Conservation (phyloP, 352 stramenopile genomes). For the Ophiocytium majus region DNA sequence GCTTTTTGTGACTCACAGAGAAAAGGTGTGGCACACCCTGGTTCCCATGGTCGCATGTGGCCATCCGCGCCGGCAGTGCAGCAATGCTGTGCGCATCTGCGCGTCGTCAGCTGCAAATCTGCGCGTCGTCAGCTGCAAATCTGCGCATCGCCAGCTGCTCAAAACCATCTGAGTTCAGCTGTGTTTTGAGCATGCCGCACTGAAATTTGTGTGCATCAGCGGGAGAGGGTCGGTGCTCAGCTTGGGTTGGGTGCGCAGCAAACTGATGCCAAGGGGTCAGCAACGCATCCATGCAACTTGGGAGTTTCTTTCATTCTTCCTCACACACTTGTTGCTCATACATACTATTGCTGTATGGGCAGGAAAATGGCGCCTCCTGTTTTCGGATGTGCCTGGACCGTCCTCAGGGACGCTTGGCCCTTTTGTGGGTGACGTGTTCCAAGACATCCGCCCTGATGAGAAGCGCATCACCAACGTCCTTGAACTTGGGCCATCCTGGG, state of each 20-base stretch:
- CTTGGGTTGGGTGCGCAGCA: too few relatives aligned
- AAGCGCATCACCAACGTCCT: slow-evolving; percentile 47
- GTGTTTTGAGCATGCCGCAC: neutral
- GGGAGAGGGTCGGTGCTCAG: neutral
- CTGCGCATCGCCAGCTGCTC: neutral
- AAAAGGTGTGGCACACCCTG: too few relatives aligned
- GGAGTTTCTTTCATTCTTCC: neutral
- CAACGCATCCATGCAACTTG: neutral
- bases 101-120: neutral
- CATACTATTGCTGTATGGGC: slow-evolving; percentile 5
- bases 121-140: neutral
- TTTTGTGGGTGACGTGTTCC: slow-evolving; percentile 50
- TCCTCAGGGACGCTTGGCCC: slow-evolving; percentile 38
- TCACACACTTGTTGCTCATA: neutral
- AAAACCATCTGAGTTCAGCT: neutral
- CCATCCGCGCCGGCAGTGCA: neutral
- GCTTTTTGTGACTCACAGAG: neutral
- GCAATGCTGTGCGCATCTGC: neutral
- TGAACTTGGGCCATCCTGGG: slow-evolving; percentile 52
- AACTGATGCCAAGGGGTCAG: too few relatives aligned
- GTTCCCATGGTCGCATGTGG: neutral
- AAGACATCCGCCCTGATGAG: slow-evolving; percentile 40
- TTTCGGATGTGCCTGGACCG: slow-evolving; percentile 44
- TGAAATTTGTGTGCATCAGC: neutral
- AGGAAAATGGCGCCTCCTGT: slow-evolving; percentile 53